Conservation (phyloP, 1,139 yeast species). For the Yamadazyma trypodendri region DNA sequence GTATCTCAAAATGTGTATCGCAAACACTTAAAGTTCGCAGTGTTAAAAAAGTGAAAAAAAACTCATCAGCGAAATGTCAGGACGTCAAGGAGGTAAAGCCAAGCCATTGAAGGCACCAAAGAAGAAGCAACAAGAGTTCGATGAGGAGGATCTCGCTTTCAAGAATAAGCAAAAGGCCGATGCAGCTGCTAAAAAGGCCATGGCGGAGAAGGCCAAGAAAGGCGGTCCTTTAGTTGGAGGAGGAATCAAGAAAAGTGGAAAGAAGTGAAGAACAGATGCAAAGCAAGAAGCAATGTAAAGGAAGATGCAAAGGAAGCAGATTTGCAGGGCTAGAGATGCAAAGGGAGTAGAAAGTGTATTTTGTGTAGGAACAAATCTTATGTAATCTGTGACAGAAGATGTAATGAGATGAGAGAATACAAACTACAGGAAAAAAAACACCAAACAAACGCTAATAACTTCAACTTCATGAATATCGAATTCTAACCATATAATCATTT, state of each 20-base stretch:
- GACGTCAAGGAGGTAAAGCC: slow-evolving; percentile 75
- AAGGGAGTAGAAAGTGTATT: no score
- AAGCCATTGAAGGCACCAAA: slow-evolving; percentile 69
- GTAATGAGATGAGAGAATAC: no score
- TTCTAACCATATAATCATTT: no score
- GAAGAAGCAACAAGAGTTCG: slow-evolving; percentile 69
- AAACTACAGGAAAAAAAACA: no score
- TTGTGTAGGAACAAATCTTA: no score
- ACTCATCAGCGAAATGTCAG: no score
- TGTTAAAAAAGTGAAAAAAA: background rate
- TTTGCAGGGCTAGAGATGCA: no score
- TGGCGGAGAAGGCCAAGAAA: slow-evolving; percentile 82
- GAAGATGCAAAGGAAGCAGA: background rate
- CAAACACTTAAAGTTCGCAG: background rate
- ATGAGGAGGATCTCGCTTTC: slow-evolving; percentile 87
- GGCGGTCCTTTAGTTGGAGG: slow-evolving; percentile 93
- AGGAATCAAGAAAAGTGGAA: slow-evolving; percentile 89
- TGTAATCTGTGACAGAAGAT: no score
- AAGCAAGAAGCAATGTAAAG: background rate
- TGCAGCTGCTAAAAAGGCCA: slow-evolving; percentile 86
- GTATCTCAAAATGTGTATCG: no score
- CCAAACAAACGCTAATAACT: no score
- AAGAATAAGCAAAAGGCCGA: slow-evolving; percentile 94
- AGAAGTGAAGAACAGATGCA: slow-evolving; percentile 30
- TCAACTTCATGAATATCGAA: no score